Percentiles rank a stretch among this genome's conserved stretches.
phyloP scores from a whole-genome alignment of 139 green algal species.

The Pleodorina starrii region DNA sequence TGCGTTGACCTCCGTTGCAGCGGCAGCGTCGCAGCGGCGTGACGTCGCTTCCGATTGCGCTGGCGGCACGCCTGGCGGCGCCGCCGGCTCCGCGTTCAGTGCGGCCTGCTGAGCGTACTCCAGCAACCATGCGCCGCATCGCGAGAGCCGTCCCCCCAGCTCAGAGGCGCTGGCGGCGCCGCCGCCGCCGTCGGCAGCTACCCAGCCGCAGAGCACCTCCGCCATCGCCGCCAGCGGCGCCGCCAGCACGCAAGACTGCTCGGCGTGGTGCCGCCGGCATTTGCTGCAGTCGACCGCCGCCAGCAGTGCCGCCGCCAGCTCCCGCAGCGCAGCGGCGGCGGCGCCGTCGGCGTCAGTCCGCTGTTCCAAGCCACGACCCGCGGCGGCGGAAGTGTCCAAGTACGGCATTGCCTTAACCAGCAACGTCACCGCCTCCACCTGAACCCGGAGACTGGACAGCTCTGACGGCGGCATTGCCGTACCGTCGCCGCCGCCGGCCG shows the following conservation, averaged over 20 bases:
- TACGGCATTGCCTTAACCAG: background rate
- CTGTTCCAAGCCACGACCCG: background rate
- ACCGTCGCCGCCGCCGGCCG: background rate
- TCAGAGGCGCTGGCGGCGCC: background rate
- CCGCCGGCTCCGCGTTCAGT: background rate
- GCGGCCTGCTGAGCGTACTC: background rate
- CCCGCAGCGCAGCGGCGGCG: background rate
- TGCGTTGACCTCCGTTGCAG: background rate
- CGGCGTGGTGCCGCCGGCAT: background rate
- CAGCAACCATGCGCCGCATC: background rate
- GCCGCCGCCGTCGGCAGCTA: background rate
- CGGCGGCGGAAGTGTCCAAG: background rate
- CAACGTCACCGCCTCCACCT: background rate
- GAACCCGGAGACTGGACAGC: background rate
- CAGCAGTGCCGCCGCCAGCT: constrained; percentile 1
- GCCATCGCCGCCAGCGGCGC: background rate
- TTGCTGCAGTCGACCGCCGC: background rate
- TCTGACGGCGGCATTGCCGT: background rate
- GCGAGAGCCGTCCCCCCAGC: background rate
- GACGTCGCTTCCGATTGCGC: background rate
- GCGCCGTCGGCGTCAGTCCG: background rate
- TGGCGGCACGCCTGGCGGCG: background rate
- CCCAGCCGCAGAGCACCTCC: background rate
- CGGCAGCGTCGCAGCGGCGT: background rate
- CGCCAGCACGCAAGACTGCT: background rate